Percentiles rank a stretch among this genome's conserved stretches.
Conservation (phyloP, 345 rosid species). For the Camelina neglecta region DNA sequence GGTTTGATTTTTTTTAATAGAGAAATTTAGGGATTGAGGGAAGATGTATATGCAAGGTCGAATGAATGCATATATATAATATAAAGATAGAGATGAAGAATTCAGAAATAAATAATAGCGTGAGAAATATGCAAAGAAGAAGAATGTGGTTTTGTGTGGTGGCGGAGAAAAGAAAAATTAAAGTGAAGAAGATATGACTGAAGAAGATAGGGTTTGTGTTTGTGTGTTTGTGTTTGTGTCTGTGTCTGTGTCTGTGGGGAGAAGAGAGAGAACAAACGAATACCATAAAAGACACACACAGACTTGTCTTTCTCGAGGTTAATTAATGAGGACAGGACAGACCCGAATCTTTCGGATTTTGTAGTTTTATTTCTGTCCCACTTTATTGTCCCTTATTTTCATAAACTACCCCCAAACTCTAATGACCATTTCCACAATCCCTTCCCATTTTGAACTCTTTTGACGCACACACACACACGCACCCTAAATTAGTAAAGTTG, state of each 20-base stretch:
- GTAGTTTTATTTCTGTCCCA: not conserved
- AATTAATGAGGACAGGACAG: too few species aligned
- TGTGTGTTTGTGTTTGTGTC: not conserved
- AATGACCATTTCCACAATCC: not conserved
- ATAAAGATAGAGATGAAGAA: too few species aligned
- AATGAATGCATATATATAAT: too few species aligned
- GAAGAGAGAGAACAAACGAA: too few species aligned
- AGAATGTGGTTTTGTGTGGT: slow-evolving; percentile 35
- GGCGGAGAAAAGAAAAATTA: slow-evolving; percentile 27
- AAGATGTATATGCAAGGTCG: too few species aligned
- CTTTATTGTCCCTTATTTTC: too few species aligned
- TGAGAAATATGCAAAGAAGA: slow-evolving; percentile 2
- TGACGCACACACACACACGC: too few species aligned
- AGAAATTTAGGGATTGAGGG: too few species aligned
- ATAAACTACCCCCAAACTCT: too few species aligned
- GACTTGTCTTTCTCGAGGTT: not conserved
- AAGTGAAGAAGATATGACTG: slow-evolving; percentile 4
- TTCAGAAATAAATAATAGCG: not conserved
- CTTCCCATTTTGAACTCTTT: not conserved
- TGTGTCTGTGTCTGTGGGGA: not conserved
- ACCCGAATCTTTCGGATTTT: slow-evolving; percentile 20
- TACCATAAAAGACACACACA: too few species aligned
- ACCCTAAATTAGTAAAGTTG: too few species aligned
- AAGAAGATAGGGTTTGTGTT: slow-evolving; percentile 31
- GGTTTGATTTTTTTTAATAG: too few species aligned